A percentile compares a stretch with the other conserved stretches of the same genome.
phyloP scores from a whole-genome alignment of 2,329 filamentous ascomycete species.

The Arthrinium puccinioides region DNA sequence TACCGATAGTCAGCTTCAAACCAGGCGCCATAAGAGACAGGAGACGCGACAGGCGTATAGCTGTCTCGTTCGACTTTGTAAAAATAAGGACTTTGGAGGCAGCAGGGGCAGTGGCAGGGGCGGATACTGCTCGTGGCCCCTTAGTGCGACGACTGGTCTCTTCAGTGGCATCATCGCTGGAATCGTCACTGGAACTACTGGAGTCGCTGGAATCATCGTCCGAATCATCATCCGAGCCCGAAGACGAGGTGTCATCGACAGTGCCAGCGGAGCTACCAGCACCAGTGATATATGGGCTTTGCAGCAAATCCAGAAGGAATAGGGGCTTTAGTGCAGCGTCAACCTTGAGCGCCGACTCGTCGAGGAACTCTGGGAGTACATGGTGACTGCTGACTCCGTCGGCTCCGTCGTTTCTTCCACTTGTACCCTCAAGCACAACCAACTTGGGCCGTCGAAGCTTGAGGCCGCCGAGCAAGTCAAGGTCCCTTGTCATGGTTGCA shows the following conservation, averaged over 20 bases:
- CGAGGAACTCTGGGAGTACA: conserved; percentile 53
- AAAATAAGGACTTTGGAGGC: conserved; percentile 63
- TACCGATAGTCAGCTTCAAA: conserved; percentile 52
- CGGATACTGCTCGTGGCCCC: conserved; percentile 14
- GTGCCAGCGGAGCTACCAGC: conserved; percentile 6
- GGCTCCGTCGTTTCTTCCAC: conserved; percentile 16
- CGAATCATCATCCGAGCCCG: conserved; percentile 8
- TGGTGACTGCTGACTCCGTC: conserved; percentile 32
- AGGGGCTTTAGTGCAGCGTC: conserved; percentile 71
- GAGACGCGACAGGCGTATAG: conserved; percentile 78
- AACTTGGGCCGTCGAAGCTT: conserved; percentile 67
- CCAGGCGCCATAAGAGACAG: conserved; percentile 59
- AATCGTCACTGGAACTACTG: no score
- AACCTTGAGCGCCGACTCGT: conserved; percentile 61
- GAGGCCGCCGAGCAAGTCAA: conserved; percentile 70
- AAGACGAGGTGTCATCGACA: conserved; percentile 21
- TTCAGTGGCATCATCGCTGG: conserved; percentile 24
- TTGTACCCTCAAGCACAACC: conserved; percentile 61
- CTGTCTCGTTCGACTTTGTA: conserved; percentile 82
- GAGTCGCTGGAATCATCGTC: conserved; percentile 28
- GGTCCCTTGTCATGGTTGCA: conserved; percentile 84
- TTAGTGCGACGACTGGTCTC: conserved; percentile 8
- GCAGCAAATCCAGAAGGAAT: conserved; percentile 72
- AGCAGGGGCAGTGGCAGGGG: not conserved
- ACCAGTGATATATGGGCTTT: conserved; percentile 40